phyloP scores from a whole-genome alignment of 768 basidiomycete genomes.

The Chlorophyllum brunneum region DNA sequence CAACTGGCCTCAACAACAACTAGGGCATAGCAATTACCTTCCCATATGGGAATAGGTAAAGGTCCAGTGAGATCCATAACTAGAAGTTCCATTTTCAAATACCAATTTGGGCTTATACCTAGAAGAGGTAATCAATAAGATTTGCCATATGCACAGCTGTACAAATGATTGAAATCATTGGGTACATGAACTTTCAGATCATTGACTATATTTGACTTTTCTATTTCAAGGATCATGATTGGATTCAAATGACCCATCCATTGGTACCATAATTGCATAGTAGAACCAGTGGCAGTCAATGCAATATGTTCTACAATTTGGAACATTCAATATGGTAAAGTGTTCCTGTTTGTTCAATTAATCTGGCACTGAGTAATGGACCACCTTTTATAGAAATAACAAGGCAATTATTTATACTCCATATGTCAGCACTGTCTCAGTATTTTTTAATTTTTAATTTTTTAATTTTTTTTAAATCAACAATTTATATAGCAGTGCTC shows the following conservation, averaged over 20 bases:
- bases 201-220: constrained; percentile 18
- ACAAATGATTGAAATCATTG: constrained; percentile 16
- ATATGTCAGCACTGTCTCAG: no score
- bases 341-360: not conserved
- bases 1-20: constrained; percentile 26
- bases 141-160: constrained; percentile 24
- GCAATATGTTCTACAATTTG: constrained; percentile 5
- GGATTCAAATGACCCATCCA: constrained; percentile 23
- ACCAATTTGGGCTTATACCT: constrained; percentile 18
- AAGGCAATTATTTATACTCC: not conserved
- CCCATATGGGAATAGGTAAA: constrained; percentile 15
- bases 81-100: constrained; percentile 14
- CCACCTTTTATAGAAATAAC: not conserved
- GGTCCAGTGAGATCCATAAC: constrained; percentile 26
- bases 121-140: constrained; percentile 22
- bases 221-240: constrained; percentile 16
- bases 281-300: constrained; percentile 6
- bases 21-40: constrained; percentile 25
- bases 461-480: no score
- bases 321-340: constrained; percentile 8
- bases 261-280: constrained; percentile 20
- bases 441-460: no score
- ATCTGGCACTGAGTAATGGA: constrained; percentile 1
- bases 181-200: constrained; percentile 20
- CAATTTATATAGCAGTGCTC: no score